Conservation (phyloP, 1,139 yeast species). For the Pichia sp. region DNA sequence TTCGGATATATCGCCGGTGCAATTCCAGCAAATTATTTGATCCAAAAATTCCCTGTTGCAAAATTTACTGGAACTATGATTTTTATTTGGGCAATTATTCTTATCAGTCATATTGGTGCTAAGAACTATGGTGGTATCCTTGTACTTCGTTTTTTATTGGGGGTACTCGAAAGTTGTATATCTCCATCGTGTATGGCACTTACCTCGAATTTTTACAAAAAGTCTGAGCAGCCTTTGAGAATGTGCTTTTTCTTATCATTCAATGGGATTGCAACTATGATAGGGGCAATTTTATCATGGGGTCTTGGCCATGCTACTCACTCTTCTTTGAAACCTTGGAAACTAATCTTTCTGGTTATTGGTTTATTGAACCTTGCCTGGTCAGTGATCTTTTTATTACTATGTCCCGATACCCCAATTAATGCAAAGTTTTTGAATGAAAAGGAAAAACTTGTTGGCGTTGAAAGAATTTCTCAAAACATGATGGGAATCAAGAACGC, state of each 20-base stretch:
- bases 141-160: constrained; percentile 41
- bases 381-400: constrained; percentile 44
- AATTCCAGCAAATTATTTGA: constrained; percentile 28
- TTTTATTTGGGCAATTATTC: constrained; percentile 42
- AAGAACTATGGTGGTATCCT: constrained; percentile 40
- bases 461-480: constrained; percentile 34
- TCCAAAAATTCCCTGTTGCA: constrained; percentile 40
- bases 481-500: constrained; percentile 41
- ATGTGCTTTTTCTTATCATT: constrained; percentile 63
- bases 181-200: constrained; percentile 48
- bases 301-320: constrained; percentile 29
- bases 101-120: constrained; percentile 33
- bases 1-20: constrained; percentile 44
- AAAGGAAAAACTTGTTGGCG: constrained; percentile 35
- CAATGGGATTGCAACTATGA: constrained; percentile 37
- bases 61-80: constrained; percentile 39
- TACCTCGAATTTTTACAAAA: constrained; percentile 50
- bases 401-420: constrained; percentile 54
- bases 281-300: constrained; percentile 26
- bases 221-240: constrained; percentile 48
- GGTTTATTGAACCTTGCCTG: constrained; percentile 50
- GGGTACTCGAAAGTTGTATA: constrained; percentile 48
- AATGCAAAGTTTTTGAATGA: constrained; percentile 43
- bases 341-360: constrained; percentile 45
- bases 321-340: constrained; percentile 39